Evolutionary conservation across 2,329 filamentous ascomycete genomes (phyloP).

Genomic region (Cytospora leucostoma): DNA sequence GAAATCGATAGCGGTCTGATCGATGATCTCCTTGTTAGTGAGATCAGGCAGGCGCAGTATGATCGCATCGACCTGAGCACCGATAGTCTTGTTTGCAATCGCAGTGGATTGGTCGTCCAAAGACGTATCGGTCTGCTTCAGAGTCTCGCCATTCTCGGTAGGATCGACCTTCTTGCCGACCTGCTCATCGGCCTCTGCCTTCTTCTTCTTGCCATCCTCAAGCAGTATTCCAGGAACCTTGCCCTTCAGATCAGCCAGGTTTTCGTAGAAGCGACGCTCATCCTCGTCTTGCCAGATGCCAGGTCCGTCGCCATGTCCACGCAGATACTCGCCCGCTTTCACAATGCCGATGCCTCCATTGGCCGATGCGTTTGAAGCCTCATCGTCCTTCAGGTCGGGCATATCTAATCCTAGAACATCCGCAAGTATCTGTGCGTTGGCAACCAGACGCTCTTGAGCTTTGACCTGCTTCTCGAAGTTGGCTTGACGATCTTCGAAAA

Average conservation of each 20-base stretch:
- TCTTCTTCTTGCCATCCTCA: slow-evolving; percentile 95
- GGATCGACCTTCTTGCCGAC: slow-evolving; percentile 73
- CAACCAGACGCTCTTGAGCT: slow-evolving; percentile 82
- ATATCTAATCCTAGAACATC: slow-evolving; percentile 88
- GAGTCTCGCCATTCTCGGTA: slow-evolving; percentile 48
- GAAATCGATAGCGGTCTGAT: slow-evolving; percentile 92
- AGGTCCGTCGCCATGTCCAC: slow-evolving; percentile 83
- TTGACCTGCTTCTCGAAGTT: slow-evolving; percentile 96
- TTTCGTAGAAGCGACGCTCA: slow-evolving; percentile 96
- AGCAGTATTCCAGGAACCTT: slow-evolving; percentile 92
- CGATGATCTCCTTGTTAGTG: slow-evolving; percentile 86
- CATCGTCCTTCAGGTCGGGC: slow-evolving; percentile 87
- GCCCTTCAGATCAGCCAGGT: slow-evolving; percentile 89
- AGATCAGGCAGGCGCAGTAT: slow-evolving; percentile 86
- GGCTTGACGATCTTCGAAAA: slow-evolving; percentile 94
- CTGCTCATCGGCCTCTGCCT: slow-evolving; percentile 76
- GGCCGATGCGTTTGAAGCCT: slow-evolving; percentile 63
- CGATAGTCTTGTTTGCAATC: slow-evolving; percentile 96
- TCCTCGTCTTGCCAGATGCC: slow-evolving; percentile 99
- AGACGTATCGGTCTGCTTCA: slow-evolving; percentile 55
- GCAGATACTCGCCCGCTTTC: slow-evolving; percentile 90
- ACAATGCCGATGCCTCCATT: slow-evolving; percentile 87
- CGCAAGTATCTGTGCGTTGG: slow-evolving; percentile 88
- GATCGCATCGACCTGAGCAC: slow-evolving; percentile 91
- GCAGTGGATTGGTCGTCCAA: slow-evolving; percentile 85